Conservation (phyloP, 768 basidiomycete genomes). For the Serendipita sp. region DNA sequence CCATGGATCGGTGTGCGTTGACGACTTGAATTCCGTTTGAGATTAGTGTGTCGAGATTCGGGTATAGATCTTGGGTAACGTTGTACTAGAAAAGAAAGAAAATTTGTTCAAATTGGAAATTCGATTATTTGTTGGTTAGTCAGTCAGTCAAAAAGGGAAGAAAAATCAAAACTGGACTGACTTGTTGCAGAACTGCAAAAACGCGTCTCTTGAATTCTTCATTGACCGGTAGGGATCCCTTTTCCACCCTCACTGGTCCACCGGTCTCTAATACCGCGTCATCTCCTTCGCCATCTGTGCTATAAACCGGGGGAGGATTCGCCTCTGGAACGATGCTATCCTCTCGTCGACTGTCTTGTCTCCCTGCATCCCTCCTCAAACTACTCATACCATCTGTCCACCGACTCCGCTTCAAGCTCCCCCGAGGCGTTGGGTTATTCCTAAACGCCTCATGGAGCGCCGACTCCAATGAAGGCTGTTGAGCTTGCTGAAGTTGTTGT, state of each 20-base stretch:
- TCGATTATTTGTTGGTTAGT: too few relatives aligned
- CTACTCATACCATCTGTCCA: background rate
- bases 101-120: too few relatives aligned
- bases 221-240: background rate
- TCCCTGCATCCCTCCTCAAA: background rate
- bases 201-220: background rate
- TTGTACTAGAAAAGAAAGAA: background rate
- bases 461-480: background rate
- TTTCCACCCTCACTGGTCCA: background rate
- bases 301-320: background rate
- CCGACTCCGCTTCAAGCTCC: background rate
- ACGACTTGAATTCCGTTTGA: background rate
- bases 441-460: background rate
- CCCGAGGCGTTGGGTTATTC: background rate
- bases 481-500: background rate
- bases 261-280: background rate
- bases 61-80: background rate
- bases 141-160: background rate
- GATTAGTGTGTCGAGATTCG: background rate
- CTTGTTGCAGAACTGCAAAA: background rate
- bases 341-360: background rate
- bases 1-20: background rate
- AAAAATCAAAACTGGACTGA: background rate
- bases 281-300: conserved; percentile 3
- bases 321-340: background rate